Evolutionary conservation across 345 rosid species (phyloP).

Genomic region (Viola odorata): DNA sequence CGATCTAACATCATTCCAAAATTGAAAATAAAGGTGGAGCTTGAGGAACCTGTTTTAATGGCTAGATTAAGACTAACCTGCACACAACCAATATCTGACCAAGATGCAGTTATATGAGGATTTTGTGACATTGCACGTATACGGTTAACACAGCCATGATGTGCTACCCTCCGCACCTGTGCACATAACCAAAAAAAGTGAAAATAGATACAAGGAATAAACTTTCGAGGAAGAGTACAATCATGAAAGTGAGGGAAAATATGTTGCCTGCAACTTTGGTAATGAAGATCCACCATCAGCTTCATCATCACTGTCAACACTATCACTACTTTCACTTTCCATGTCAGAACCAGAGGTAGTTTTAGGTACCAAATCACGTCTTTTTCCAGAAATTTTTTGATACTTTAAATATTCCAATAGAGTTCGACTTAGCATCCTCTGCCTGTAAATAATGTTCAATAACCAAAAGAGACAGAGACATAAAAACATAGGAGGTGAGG

Average conservation of each 20-base stretch:
- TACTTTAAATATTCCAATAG: conserved; percentile 75
- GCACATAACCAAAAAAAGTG: conserved; percentile 1
- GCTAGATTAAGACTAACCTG: conserved; percentile 44
- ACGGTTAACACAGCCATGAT: conserved; percentile 83
- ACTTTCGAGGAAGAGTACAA: neutral
- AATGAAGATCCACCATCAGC: conserved; percentile 48
- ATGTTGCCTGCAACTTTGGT: conserved; percentile 66
- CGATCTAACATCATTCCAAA: too few relatives aligned
- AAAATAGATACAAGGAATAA: conserved; percentile 8
- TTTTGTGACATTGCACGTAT: conserved; percentile 84
- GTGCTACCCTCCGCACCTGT: conserved; percentile 76
- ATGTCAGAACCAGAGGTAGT: conserved; percentile 39
- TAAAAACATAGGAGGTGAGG: neutral
- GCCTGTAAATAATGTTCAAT: conserved; percentile 43
- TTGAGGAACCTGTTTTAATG: neutral
- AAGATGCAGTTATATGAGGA: conserved; percentile 87
- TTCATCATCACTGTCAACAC: conserved; percentile 65
- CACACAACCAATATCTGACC: conserved; percentile 88
- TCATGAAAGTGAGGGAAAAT: conserved; percentile 4
- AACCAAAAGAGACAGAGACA: neutral
- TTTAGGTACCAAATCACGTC: conserved; percentile 64
- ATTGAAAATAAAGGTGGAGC: neutral
- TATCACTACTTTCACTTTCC: conserved; percentile 63
- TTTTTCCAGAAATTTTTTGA: conserved; percentile 74
- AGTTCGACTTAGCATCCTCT: conserved; percentile 67